Percentiles rank a stretch among this genome's conserved stretches.
Conservation (phyloP, 1,284 basidiomycete genomes). For the Ganoderma sp. region DNA sequence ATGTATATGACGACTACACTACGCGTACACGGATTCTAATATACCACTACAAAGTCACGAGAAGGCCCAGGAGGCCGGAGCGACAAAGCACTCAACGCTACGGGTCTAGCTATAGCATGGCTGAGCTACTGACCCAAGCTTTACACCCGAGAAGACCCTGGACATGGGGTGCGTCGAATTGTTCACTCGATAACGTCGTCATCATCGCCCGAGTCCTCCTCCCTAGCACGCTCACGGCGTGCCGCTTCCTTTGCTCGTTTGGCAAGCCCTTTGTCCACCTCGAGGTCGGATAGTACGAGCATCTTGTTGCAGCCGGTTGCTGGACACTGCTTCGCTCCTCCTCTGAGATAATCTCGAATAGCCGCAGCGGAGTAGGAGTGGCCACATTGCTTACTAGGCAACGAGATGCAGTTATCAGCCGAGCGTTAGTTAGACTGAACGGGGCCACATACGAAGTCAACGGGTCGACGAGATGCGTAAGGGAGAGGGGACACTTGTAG, state of each 20-base stretch:
- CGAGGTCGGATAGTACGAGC: constrained; percentile 58
- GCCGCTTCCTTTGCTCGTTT: constrained; percentile 63
- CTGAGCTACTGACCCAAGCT: background rate
- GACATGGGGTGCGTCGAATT: background rate
- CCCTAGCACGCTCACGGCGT: constrained; percentile 54
- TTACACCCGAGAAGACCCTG: background rate
- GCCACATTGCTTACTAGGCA: constrained; percentile 60
- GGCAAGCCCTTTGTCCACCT: constrained; percentile 60
- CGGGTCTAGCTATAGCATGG: too few relatives aligned
- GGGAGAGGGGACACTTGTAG: constrained; percentile 80
- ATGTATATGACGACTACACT: background rate
- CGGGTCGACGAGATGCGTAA: constrained; percentile 69
- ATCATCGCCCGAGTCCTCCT: constrained; percentile 53
- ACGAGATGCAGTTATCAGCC: constrained; percentile 13
- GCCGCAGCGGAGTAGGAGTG: constrained; percentile 76
- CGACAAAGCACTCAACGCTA: too few relatives aligned
- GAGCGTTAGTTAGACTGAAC: constrained; percentile 10
- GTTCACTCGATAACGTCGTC: constrained; percentile 70
- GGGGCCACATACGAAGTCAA: constrained; percentile 68
- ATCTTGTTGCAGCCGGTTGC: constrained; percentile 70
- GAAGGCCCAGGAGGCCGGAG: constrained; percentile 6
- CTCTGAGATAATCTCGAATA: constrained; percentile 60
- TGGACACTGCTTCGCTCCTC: constrained; percentile 60
- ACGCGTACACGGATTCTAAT: constrained; percentile 5
- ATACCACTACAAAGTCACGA: constrained; percentile 22